These are phyloP conservation scores for Lunularia cruciata DNA, from an alignment of 225 moss, liverwort and hornwort genomes.

Conservation along the genomic window DNA sequence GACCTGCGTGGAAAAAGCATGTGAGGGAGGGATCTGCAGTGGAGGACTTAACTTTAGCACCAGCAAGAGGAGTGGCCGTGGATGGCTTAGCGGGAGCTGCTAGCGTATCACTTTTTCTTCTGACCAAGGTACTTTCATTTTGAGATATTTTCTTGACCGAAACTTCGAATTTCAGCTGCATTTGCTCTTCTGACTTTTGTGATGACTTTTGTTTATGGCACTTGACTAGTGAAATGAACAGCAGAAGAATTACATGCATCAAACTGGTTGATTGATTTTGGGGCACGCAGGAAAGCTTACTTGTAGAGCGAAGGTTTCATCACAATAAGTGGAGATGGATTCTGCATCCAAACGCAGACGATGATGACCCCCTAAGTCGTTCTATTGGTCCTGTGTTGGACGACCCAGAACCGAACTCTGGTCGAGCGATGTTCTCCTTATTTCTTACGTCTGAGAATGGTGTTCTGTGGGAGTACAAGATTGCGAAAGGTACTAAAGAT, in stretches of 20 bases:
- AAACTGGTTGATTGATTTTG: neutral
- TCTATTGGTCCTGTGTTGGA: conserved; percentile 35
- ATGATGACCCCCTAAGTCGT: conserved; percentile 35
- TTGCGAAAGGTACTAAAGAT: conserved; percentile 40
- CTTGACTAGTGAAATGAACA: neutral
- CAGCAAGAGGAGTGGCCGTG: conserved; percentile 39
- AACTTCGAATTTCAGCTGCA: neutral
- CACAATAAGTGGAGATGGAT: conserved; percentile 52
- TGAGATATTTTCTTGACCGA: neutral
- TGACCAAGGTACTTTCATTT: conserved; percentile 35
- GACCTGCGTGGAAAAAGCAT: conserved; percentile 51
- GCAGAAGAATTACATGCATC: neutral
- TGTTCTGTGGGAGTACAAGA: conserved; percentile 46
- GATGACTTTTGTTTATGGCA: no score
- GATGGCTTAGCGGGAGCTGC: conserved; percentile 48
- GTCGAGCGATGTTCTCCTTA: conserved; percentile 32
- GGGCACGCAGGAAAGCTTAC: conserved; percentile 29
- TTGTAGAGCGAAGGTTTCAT: conserved; percentile 49
- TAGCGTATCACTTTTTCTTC: conserved; percentile 45
- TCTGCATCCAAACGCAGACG: conserved; percentile 44
- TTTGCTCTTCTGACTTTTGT: no score
- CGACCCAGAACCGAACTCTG: conserved; percentile 37
- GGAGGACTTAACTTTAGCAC: conserved; percentile 36
- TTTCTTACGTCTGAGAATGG: conserved; percentile 45
- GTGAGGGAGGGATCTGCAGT: conserved; percentile 43